These are phyloP conservation scores for Kluyveromyces siamensis DNA, from an alignment of 805 yeast species.

Conservation along the genomic window DNA sequence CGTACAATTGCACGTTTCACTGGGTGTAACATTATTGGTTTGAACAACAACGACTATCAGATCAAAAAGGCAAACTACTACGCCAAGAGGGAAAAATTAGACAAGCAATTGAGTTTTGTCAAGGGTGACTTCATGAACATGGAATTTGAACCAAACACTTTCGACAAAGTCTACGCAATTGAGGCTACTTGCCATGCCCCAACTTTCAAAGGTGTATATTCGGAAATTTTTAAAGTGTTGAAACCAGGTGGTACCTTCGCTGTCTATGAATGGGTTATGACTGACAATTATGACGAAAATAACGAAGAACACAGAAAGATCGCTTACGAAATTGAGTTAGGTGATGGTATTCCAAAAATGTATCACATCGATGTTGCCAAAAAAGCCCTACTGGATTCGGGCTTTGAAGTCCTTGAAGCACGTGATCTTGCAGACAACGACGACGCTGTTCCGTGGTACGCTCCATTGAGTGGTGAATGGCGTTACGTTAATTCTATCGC, in stretches of 20 bases:
- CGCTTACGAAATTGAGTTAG: constrained; percentile 94
- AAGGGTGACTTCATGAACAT: constrained; percentile 99
- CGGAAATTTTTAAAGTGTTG: constrained; percentile 87
- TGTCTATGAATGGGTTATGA: constrained; percentile 99
- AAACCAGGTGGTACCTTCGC: constrained; percentile 98
- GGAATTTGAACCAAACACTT: constrained; percentile 85
- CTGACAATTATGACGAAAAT: constrained; percentile 79
- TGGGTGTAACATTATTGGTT: constrained; percentile 75
- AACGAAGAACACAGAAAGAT: constrained; percentile 87
- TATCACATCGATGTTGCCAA: constrained; percentile 76
- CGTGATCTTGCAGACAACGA: constrained; percentile 74
- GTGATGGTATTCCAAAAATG: constrained; percentile 99
- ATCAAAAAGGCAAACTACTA: constrained; percentile 83
- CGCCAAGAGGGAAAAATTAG: constrained; percentile 56
- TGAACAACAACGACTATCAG: constrained; percentile 96
- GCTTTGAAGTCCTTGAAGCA: constrained; percentile 70
- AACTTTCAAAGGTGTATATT: constrained; percentile 86
- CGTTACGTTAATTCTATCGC: constrained; percentile 69
- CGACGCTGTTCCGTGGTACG: constrained; percentile 94
- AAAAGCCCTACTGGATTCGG: constrained; percentile 75
- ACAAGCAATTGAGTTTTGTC: constrained; percentile 70
- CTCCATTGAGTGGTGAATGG: constrained; percentile 93
- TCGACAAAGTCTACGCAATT: constrained; percentile 96
- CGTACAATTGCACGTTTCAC: constrained; percentile 92
- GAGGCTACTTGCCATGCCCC: constrained; percentile 99